Percentiles rank a stretch among this genome's conserved stretches.
phyloP scores from a whole-genome alignment of 2,329 filamentous ascomycete species.

The Helotiales sp. region DNA sequence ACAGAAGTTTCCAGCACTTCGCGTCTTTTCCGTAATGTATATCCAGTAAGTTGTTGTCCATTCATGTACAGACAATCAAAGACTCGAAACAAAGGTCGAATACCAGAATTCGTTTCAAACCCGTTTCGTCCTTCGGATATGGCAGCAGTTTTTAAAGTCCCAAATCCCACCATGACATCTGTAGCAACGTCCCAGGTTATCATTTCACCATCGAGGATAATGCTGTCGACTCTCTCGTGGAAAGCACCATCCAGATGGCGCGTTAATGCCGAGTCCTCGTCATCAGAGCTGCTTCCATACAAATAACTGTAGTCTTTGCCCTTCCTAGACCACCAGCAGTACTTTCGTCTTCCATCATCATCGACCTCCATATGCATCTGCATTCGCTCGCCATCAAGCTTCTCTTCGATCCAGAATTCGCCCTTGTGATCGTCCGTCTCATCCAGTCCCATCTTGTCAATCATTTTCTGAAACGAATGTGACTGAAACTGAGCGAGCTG shows the following conservation, averaged over 20 bases:
- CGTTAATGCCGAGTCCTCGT: conserved; percentile 78
- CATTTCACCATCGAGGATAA: conserved; percentile 98
- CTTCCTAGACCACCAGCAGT: conserved; percentile 93
- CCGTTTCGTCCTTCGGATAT: conserved; percentile 78
- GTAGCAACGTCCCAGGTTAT: conserved; percentile 93
- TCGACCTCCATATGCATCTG: conserved; percentile 91
- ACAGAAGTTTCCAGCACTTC: conserved; percentile 76
- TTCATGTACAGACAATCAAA: conserved; percentile 95
- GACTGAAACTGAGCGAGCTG: conserved; percentile 93
- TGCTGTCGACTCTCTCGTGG: conserved; percentile 74
- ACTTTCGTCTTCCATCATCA: conserved; percentile 70
- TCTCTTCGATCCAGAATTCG: conserved; percentile 97
- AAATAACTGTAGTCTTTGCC: conserved; percentile 96
- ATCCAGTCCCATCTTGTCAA: conserved; percentile 61
- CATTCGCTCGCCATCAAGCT: conserved; percentile 95
- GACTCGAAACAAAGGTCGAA: conserved; percentile 79
- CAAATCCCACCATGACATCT: conserved; percentile 86
- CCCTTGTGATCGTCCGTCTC: conserved; percentile 67
- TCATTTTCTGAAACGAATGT: conserved; percentile 80
- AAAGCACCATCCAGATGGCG: conserved; percentile 81
- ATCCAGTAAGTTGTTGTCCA: conserved; percentile 76
- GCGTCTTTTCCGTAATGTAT: conserved; percentile 80
- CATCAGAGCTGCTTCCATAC: conserved; percentile 78
- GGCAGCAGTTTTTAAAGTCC: conserved; percentile 90
- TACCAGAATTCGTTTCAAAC: conserved; percentile 57